Evolutionary conservation across 495 filamentous ascomycete genomes (phyloP), one percentile per base, ranked within the genome.

Genomic region (Daldinia vernicosa): DNA sequence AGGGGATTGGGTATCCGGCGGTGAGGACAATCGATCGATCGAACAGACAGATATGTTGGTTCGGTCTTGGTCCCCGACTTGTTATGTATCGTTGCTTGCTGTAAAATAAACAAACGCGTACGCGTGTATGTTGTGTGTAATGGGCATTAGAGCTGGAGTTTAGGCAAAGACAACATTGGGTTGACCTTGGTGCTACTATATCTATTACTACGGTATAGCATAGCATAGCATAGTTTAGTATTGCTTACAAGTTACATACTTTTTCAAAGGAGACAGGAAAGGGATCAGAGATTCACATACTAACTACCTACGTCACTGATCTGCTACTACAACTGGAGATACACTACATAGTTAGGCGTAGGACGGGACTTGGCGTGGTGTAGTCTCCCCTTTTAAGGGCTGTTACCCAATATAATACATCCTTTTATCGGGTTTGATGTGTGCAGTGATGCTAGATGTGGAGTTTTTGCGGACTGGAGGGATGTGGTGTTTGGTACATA

Each of bases 121-220:
- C 2, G n/a, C 7, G 40, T 45, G 40, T 45, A 17, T 8, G 47
- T 69, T 47, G 43, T 47, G 47, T 72, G 60, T 69, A 55, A 58
- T 60, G 60, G 60, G 69, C 65, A 66, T 72, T 63, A 65, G 50
- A 68, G 54, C 60, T 47, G 70, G 65, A 67, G 63, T 68, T 57
- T 30, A 37, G 59, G 47, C 40, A 59, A 33, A 14, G 52, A 28
- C 47, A 24, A 50, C 40, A 43, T 19, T 26, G 12, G 17, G 24
- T 27, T 22, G 11, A 15, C 17, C n/a, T 53, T 27, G 12, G 9
- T 53, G 15, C 24, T 22, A 47, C 43, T 47, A 47, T 47, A 47
- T 19, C 51, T 53, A 60, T 60, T 62, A 57, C 58, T 51, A 68
- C 66, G 66, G 61, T 60, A 68, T 43, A 57, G 43, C 11, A 47